Evolutionary conservation across 768 basidiomycete species (phyloP), one percentile per base, ranked within the genome.

Genomic region (Tylopilus balloui): DNA sequence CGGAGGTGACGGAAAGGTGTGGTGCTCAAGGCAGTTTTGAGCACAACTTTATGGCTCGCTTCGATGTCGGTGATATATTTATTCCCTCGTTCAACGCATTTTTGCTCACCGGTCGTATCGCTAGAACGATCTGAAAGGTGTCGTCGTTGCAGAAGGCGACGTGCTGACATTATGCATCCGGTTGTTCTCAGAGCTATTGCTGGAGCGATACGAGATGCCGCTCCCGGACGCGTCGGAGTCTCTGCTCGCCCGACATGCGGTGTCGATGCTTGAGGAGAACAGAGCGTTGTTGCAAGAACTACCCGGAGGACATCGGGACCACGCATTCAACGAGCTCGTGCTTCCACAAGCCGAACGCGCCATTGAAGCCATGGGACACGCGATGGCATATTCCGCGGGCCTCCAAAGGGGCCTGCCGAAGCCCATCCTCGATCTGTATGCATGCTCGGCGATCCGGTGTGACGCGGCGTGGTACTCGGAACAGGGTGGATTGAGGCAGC

Each of bases 1-100:
- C 74, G 10, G 76, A 78, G 47, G 69, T 84, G n/a, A 71, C 79
- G 6, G 83, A 86, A 52, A 73, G 83, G 11, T 83, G 79, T 48
- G 83, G 83, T 41, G 83, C 80, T 3, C 82, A 84, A 62, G 82
- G 83, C 3, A 75, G 79, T 0, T 83, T 83, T 47, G 81, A 79
- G 43, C 75, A 78, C 47, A 85, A 84, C 56, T 78, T 79, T 55
- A 75, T 84, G 69, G 74, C 76, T 5, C 69, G 70, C 37, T 72
- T 78, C 25, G 76, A 80, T 69, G 81, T 81, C 47, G 3, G 66
- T 56, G 17, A 52, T 56, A 10, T 23, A 4, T 23, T 21, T 36
- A 7, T 9, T 14, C 11, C 12, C n/a, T 24, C 2, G 6, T 24
- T 10, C n/a, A 14, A 3, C 7, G 6, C 20, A 2, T 31, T 12